Conservation (phyloP, 352 stramenopile species). For the Globisporangium heterothallicum region DNA sequence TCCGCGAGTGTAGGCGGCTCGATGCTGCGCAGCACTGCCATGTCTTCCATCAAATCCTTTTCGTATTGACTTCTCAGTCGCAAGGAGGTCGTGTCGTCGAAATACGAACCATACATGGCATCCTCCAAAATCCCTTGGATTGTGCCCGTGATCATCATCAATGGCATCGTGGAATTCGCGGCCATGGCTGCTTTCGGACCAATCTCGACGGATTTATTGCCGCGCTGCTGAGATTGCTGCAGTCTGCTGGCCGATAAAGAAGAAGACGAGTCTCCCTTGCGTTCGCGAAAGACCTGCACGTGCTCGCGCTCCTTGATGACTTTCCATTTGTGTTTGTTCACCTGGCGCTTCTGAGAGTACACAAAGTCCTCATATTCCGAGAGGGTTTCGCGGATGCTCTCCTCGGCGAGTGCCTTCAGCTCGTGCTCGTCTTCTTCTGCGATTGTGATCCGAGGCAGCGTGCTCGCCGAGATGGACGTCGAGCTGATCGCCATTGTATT, state of each 20-base stretch:
- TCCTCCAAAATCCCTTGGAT: constrained; percentile 45
- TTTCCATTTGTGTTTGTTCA: constrained; percentile 31
- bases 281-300: constrained; percentile 34
- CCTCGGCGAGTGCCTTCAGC: constrained; percentile 25
- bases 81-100: constrained; percentile 34
- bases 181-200: constrained; percentile 37
- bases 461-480: background rate
- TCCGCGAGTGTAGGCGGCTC: constrained; percentile 33
- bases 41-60: constrained; percentile 48
- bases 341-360: constrained; percentile 16
- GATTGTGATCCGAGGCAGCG: background rate
- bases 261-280: constrained; percentile 7
- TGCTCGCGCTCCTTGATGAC: constrained; percentile 19
- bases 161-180: constrained; percentile 32
- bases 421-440: constrained; percentile 19
- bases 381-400: constrained; percentile 32
- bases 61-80: constrained; percentile 25
- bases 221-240: too few relatives aligned
- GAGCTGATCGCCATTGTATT: too few relatives aligned
- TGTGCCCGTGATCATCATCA: constrained; percentile 23
- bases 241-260: background rate
- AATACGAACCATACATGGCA: constrained; percentile 37
- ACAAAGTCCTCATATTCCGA: constrained; percentile 38
- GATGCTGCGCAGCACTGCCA: constrained; percentile 37
- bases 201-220: constrained; percentile 24